Evolutionary conservation across 2,329 filamentous ascomycete species (phyloP).

Genomic region (Fusarium sp.): DNA sequence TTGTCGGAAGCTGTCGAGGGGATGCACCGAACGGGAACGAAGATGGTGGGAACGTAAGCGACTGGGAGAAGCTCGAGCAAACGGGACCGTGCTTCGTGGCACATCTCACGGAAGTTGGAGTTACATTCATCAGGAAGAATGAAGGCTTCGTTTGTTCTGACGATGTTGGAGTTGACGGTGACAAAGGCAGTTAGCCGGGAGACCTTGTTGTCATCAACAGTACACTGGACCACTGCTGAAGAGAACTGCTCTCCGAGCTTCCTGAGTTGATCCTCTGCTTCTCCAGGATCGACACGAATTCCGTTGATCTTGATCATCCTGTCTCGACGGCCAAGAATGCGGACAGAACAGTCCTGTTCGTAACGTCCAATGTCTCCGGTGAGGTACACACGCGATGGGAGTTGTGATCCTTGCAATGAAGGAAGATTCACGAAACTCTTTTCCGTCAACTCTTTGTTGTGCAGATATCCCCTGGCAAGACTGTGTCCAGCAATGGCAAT

Average conservation of each 20-base stretch:
- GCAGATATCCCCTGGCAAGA: constrained; percentile 2
- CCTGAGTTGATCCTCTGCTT: neutral
- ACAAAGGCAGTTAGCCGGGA: neutral
- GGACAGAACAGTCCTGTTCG: neutral
- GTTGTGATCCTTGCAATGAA: neutral
- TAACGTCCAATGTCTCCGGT: neutral
- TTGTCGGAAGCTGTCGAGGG: neutral
- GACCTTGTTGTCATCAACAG: neutral
- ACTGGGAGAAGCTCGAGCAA: neutral
- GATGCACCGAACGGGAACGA: neutral
- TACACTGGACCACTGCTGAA: neutral
- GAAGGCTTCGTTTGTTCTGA: neutral
- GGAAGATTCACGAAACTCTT: neutral
- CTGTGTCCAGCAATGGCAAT: constrained; percentile 6
- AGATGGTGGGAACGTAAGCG: neutral
- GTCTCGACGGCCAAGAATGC: neutral
- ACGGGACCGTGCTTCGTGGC: neutral
- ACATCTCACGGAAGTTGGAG: neutral
- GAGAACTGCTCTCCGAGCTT: neutral
- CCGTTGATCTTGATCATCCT: neutral
- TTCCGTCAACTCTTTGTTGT: neutral
- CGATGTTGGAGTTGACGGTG: no score
- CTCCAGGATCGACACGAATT: neutral
- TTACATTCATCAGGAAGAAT: neutral
- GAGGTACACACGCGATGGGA: neutral